Evolutionary conservation across 257 asterid genomes (phyloP).

Genomic region (Asclepias syriaca): DNA sequence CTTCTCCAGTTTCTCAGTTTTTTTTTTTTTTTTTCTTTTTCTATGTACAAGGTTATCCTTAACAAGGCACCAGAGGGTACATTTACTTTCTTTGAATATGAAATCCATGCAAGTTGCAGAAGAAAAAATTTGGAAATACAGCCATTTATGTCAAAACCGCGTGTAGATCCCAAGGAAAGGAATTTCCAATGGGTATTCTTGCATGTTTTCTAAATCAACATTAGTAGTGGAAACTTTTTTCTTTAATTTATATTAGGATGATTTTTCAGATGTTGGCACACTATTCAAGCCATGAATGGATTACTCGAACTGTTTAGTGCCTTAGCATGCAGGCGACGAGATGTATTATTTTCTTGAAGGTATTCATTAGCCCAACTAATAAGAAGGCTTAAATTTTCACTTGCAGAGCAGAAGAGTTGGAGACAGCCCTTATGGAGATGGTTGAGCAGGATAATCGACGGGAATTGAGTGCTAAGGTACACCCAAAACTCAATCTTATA

Average conservation of each 20-base stretch:
- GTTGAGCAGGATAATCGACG: conserved; percentile 80
- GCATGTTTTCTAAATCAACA: not conserved
- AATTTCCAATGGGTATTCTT: too few species aligned
- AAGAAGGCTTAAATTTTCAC: conserved; percentile 14
- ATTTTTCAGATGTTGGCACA: not conserved
- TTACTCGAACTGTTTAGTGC: not conserved
- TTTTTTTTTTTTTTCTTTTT: too few species aligned
- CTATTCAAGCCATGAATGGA: not conserved
- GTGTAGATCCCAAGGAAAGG: too few species aligned
- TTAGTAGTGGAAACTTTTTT: not conserved
- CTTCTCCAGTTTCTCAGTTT: not conserved
- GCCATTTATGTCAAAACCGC: not conserved
- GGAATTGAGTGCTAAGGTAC: conserved; percentile 80
- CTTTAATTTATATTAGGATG: not conserved
- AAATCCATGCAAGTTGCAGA: not conserved
- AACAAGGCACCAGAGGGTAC: not conserved
- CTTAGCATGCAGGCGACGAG: not conserved
- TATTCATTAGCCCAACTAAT: conserved; percentile 8
- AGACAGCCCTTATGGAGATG: conserved; percentile 86
- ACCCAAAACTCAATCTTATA: not conserved
- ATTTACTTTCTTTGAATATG: not conserved
- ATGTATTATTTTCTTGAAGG: not conserved
- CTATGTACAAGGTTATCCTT: too few species aligned
- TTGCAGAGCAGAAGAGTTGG: conserved; percentile 83
- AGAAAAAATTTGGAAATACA: not conserved